A percentile compares a stretch with the other conserved stretches of the same genome.
Evolutionary conservation across 352 stramenopile species (phyloP).

Genomic region (Elongisporangium prolatum): DNA sequence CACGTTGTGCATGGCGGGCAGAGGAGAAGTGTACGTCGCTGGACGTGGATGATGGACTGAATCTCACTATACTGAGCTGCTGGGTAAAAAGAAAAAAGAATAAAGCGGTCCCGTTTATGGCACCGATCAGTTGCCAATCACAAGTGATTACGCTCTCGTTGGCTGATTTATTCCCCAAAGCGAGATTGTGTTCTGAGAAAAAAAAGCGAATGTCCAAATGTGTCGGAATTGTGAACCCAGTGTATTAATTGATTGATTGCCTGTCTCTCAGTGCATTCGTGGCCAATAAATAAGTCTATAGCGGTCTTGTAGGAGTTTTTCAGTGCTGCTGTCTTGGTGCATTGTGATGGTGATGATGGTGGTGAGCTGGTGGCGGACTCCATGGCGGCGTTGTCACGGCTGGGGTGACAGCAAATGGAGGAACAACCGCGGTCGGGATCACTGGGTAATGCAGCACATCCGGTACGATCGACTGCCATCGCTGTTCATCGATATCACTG

Average conservation of each 20-base stretch:
- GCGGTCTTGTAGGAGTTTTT: not conserved
- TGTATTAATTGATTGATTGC: too few relatives aligned
- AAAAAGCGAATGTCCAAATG: not conserved
- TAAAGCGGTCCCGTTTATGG: not conserved
- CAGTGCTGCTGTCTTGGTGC: slow-evolving; percentile 5
- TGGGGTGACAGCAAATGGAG: slow-evolving; percentile 1
- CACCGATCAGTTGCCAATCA: not conserved
- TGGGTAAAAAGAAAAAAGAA: not conserved
- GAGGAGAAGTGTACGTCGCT: not conserved
- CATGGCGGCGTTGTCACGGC: slow-evolving; percentile 12
- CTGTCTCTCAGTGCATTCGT: too few relatives aligned
- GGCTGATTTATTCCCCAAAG: not conserved
- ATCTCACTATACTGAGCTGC: not conserved
- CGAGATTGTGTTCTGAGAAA: not conserved
- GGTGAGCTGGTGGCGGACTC: slow-evolving; percentile 8
- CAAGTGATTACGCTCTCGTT: not conserved
- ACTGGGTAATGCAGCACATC: slow-evolving; percentile 8
- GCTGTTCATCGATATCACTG: slow-evolving; percentile 4
- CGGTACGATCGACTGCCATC: slow-evolving; percentile 12
- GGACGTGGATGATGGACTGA: not conserved
- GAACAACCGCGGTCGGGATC: slow-evolving; percentile 1
- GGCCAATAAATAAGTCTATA: slow-evolving; percentile 6
- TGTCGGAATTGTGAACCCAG: not conserved
- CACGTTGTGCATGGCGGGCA: not conserved
- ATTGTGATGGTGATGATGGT: slow-evolving; percentile 7